These are phyloP conservation scores for Aspergillus pseudoterreus DNA, from an alignment of 2,329 filamentous ascomycete genomes.

Conservation along the genomic window DNA sequence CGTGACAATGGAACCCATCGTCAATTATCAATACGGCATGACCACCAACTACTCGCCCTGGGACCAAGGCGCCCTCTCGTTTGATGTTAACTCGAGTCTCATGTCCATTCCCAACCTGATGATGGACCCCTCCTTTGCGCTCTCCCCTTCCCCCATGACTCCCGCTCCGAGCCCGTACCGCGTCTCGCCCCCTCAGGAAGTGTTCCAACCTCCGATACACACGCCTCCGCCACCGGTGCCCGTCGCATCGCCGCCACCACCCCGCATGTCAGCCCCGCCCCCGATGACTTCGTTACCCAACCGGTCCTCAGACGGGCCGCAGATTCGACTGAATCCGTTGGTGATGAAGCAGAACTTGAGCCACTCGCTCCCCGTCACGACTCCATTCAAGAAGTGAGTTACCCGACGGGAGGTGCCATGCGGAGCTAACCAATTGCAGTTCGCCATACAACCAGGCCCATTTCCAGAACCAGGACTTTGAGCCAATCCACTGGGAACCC, in stretches of 20 bases:
- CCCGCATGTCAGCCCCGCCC: constrained; percentile 22
- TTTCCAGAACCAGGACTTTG: constrained; percentile 45
- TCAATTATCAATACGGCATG: constrained; percentile 41
- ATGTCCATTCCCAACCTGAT: constrained; percentile 41
- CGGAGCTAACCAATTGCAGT: constrained; percentile 19
- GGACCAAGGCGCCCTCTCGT: constrained; percentile 35
- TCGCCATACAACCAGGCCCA: constrained; percentile 45
- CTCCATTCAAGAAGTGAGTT: constrained; percentile 41
- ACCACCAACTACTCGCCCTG: constrained; percentile 36
- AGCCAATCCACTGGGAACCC: constrained; percentile 45
- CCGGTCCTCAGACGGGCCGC: constrained; percentile 34
- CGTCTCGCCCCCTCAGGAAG: constrained; percentile 31
- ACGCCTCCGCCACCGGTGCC: constrained; percentile 20
- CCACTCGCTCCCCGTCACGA: constrained; percentile 37
- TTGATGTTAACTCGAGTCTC: constrained; percentile 38
- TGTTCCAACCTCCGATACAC: constrained; percentile 31
- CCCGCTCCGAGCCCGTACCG: constrained; percentile 28
- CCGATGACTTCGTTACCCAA: constrained; percentile 32
- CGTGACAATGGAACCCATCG: constrained; percentile 36
- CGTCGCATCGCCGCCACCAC: constrained; percentile 25
- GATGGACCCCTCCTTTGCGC: constrained; percentile 32
- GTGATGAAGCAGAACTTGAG: constrained; percentile 40
- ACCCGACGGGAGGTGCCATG: neutral
- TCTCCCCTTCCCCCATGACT: constrained; percentile 27
- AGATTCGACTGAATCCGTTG: constrained; percentile 41